A percentile compares a stretch with the other conserved stretches of the same genome.
phyloP scores from a whole-genome alignment of 2,329 filamentous ascomycete genomes.

The Fusarium burgessii region DNA sequence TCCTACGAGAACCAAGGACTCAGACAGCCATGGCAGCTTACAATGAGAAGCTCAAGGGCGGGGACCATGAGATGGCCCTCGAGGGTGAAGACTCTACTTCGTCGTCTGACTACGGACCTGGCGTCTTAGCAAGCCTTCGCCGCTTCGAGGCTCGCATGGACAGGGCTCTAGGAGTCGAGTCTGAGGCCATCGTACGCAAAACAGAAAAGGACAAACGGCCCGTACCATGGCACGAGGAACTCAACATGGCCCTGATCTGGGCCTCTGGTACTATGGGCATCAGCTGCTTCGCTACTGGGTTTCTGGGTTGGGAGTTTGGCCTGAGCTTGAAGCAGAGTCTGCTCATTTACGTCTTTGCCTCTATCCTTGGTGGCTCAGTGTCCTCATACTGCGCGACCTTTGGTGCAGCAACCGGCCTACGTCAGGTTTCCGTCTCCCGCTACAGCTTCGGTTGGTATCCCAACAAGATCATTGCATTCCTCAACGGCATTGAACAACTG shows the following conservation, averaged over 20 bases:
- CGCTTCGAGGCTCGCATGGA: conserved; percentile 15
- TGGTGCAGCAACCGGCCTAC: conserved; percentile 1
- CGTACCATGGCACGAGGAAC: conserved; percentile 8
- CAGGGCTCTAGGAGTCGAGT: conserved; percentile 8
- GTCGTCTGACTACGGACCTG: not conserved
- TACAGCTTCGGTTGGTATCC: conserved; percentile 19
- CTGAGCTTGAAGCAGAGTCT: conserved; percentile 19
- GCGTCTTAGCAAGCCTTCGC: conserved; percentile 6
- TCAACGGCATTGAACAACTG: conserved; percentile 10
- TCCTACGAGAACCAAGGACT: not conserved
- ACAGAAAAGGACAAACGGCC: conserved; percentile 14
- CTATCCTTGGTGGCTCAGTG: conserved; percentile 10
- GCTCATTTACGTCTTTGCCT: conserved; percentile 1
- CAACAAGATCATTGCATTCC: conserved; percentile 12
- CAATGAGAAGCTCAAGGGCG: conserved; percentile 14
- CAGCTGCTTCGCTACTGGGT: conserved; percentile 14
- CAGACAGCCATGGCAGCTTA: not conserved
- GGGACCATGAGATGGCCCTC: conserved; percentile 3
- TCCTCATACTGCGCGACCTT: conserved; percentile 10
- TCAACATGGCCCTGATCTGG: conserved; percentile 17
- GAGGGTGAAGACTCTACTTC: too few relatives aligned
- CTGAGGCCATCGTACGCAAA: conserved; percentile 7
- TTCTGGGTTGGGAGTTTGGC: conserved; percentile 12
- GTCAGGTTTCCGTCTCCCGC: conserved; percentile 6
- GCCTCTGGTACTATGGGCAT: conserved; percentile 11